Conservation (phyloP, 78 protist species). For the Chrysochromulina parva region DNA sequence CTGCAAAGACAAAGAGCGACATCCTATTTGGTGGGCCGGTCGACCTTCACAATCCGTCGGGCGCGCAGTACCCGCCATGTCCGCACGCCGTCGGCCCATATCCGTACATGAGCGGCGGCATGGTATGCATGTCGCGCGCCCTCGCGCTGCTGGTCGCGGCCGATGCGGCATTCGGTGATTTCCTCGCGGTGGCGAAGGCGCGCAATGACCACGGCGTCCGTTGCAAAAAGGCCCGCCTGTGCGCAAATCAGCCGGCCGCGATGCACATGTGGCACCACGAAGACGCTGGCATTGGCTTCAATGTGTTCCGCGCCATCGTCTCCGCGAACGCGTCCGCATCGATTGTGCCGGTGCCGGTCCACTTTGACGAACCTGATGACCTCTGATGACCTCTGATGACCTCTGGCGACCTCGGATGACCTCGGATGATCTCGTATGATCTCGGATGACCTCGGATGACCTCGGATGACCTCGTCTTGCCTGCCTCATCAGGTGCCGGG, state of each 20-base stretch:
- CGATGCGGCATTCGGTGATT: not conserved
- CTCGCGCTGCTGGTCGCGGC: not conserved
- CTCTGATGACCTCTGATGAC: not conserved
- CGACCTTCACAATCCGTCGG: not conserved
- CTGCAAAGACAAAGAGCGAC: not conserved
- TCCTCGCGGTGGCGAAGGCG: not conserved
- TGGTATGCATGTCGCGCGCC: not conserved
- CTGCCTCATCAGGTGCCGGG: not conserved
- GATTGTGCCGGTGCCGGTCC: not conserved
- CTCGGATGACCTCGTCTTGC: too few species aligned
- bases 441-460: too few species aligned
- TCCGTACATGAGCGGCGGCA: slow-evolving; percentile 4
- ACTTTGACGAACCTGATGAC: not conserved
- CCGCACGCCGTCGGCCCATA: not conserved
- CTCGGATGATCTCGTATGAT: too few species aligned
- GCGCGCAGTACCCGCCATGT: not conserved
- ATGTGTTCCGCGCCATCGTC: not conserved
- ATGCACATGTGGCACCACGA: slow-evolving; percentile 26
- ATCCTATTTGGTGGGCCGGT: not conserved
- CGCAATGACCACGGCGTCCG: not conserved
- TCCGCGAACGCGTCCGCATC: not conserved
- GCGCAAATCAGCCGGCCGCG: not conserved
- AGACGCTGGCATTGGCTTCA: slow-evolving; percentile 1
- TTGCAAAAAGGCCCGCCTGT: not conserved
- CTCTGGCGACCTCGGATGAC: too few species aligned